Percentiles rank a stretch among this genome's conserved stretches.
Evolutionary conservation across 2,329 filamentous ascomycete genomes (phyloP).

Genomic region (Trichoderma sp.): DNA sequence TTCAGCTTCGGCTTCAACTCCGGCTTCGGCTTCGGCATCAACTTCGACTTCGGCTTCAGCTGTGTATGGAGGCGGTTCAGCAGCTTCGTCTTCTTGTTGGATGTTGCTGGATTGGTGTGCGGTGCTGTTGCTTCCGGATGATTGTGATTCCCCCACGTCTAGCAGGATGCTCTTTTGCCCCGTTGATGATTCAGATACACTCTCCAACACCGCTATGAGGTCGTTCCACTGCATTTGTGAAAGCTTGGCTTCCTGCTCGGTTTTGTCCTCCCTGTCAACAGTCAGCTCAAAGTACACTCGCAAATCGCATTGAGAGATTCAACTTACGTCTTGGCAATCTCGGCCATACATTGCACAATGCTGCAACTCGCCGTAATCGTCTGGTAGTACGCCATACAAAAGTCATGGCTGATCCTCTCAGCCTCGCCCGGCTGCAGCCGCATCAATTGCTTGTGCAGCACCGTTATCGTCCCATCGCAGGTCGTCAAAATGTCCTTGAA

Average conservation of each 20-base stretch:
- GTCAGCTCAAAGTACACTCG: neutral
- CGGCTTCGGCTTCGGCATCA: neutral
- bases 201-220: conserved; percentile 24
- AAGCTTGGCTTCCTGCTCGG: conserved; percentile 27
- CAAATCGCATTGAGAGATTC: fast-evolving
- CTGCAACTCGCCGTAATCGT: conserved; percentile 11
- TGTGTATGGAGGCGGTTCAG: conserved; percentile 28
- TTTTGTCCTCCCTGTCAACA: conserved; percentile 21
- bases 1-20: neutral
- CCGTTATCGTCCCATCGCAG: conserved; percentile 31
- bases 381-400: conserved; percentile 27
- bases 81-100: neutral
- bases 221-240: conserved; percentile 22
- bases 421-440: conserved; percentile 30
- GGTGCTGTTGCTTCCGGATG: neutral
- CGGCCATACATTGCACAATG: conserved; percentile 26
- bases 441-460: conserved; percentile 35
- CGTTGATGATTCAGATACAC: conserved; percentile 22
- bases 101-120: conserved; percentile 22
- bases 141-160: neutral
- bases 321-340: conserved; percentile 26
- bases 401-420: conserved; percentile 26
- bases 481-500: conserved; percentile 29
- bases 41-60: neutral
- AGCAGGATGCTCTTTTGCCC: conserved; percentile 23